Evolutionary conservation across 1,284 basidiomycete genomes (phyloP), one percentile per base, ranked within the genome.

Genomic region (Phlebopus sp.): DNA sequence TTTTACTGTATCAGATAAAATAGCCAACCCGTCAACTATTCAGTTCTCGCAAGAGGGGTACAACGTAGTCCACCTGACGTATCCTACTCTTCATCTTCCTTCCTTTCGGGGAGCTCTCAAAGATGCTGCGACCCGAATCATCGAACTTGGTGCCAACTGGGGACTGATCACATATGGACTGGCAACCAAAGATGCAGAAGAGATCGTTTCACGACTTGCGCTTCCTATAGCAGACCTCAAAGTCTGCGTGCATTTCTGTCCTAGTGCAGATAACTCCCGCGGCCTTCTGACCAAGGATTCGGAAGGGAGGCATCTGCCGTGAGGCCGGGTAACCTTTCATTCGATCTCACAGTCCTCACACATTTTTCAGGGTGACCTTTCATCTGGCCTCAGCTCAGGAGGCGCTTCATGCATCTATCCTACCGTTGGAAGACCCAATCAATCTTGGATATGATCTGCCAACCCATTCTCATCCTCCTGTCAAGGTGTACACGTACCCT

Each of bases 1-100:
- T 4, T 45, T 5, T 21, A 25, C 18, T 9, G n/a, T 38, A 2
- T 27, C 19, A 37, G 10, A 11, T 27, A 3, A 38, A 11, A 42
- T 36, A 44, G 17, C 48, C 42, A 14, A 27, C 37, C 3, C n/a
- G 27, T 13, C 30, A 51, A 18, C 42, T 23, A 14, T 19, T 30
- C 23, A 75, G 72, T 67, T 72, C 50, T 58, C 73, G 19, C 69
- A 74, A 50, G 74, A 75, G 56, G 74, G 73, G n/a, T 74, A 76
- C 52, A 52, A 66, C 27, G 64, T 71, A 17, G 47, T 69, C 19
- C 69, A 72, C 18, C 49, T 74, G 19, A 39, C 52, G 9, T 68
- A 68, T 39, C 64, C 68, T 19, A 42, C 46, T 21, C 40, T 55
- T 23, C 44, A 50, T 18, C 13, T 45, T 19, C 50, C 54, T 25